Percentiles rank a stretch among this genome's conserved stretches.
Evolutionary conservation across 2,329 filamentous ascomycete species (phyloP).

Genomic region (Hypoxylon sp.): DNA sequence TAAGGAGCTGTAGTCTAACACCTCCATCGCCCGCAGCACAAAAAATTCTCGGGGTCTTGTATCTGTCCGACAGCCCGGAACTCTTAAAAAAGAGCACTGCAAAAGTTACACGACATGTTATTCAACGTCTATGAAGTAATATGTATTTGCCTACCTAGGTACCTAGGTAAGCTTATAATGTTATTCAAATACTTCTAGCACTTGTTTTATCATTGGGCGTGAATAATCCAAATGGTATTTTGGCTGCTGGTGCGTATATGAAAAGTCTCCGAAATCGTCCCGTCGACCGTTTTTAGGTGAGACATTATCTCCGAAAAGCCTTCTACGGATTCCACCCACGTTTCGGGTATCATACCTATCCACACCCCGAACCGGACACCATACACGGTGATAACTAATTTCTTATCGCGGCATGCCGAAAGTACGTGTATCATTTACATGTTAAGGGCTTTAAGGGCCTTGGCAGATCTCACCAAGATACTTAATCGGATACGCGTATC

Average conservation of each 20-base stretch:
- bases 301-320: slow-evolving; percentile 13
- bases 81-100: slow-evolving; percentile 4
- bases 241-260: background rate
- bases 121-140: background rate
- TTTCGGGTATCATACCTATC: slow-evolving; percentile 24
- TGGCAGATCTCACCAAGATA: slow-evolving; percentile 1
- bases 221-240: background rate
- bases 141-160: background rate
- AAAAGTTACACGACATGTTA: background rate
- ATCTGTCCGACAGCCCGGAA: slow-evolving; percentile 40
- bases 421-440: background rate
- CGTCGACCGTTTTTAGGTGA: slow-evolving; percentile 1
- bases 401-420: background rate
- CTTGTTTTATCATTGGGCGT: background rate
- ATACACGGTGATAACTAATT: background rate
- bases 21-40: background rate
- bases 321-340: slow-evolving; percentile 1
- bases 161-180: no score
- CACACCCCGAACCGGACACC: slow-evolving; percentile 18
- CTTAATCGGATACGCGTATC: background rate
- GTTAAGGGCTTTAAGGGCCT: background rate
- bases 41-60: slow-evolving; percentile 35
- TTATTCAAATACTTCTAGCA: no score
- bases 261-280: slow-evolving; percentile 18
- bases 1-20: slow-evolving; percentile 25